These are phyloP conservation scores for Dioszegia crocea DNA, from an alignment of 768 basidiomycete genomes.

Conservation along the genomic window DNA sequence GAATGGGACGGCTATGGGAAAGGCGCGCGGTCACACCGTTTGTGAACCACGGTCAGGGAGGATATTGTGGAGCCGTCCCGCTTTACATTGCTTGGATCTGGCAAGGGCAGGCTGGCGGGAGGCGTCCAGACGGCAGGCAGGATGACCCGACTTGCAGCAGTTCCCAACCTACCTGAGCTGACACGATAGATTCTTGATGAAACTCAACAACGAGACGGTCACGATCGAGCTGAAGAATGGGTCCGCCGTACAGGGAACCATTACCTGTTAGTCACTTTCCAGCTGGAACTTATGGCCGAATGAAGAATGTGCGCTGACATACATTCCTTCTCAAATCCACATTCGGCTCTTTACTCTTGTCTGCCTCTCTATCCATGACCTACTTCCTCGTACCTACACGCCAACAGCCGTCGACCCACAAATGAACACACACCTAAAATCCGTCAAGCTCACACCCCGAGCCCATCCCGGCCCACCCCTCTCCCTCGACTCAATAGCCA, in stretches of 20 bases:
- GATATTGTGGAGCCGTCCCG: too few relatives aligned
- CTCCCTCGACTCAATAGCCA: constrained; percentile 81
- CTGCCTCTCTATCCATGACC: background rate
- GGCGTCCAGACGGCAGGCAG: too few relatives aligned
- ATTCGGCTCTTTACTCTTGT: too few relatives aligned
- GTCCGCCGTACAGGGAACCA: constrained; percentile 88
- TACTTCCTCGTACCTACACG: background rate
- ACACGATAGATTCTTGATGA: constrained; percentile 84
- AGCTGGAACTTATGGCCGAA: background rate
- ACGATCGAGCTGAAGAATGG: constrained; percentile 98
- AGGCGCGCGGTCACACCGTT: too few relatives aligned
- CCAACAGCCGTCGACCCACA: constrained; percentile 92
- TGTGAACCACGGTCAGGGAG: too few relatives aligned
- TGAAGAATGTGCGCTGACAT: background rate
- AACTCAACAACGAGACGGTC: constrained; percentile 98
- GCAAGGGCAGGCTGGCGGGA: too few relatives aligned
- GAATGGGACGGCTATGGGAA: too few relatives aligned
- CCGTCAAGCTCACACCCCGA: constrained; percentile 90
- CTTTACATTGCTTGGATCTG: too few relatives aligned
- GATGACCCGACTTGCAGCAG: too few relatives aligned
- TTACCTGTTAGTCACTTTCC: constrained; percentile 67
- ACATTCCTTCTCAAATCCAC: background rate
- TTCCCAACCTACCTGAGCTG: constrained; percentile 7
- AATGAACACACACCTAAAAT: constrained; percentile 99
- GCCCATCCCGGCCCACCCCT: constrained; percentile 58